These are phyloP conservation scores for Fragosphaeria purpurea DNA, from an alignment of 2,329 filamentous ascomycete species.

Conservation along the genomic window DNA sequence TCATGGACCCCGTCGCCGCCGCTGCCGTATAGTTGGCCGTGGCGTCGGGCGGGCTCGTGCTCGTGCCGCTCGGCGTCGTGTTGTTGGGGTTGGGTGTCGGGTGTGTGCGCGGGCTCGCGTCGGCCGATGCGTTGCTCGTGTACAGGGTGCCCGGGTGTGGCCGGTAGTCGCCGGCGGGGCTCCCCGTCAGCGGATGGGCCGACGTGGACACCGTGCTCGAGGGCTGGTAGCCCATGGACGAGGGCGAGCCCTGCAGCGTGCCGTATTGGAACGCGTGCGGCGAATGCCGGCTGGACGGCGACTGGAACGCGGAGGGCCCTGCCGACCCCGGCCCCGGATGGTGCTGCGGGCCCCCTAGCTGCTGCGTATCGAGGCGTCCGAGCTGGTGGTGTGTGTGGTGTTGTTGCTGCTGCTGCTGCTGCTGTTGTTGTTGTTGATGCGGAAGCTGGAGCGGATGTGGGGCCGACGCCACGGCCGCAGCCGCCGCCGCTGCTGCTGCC, in stretches of 20 bases:
- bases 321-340: conserved; percentile 1
- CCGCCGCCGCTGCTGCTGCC: not conserved
- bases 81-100: conserved; percentile 11
- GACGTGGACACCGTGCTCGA: conserved; percentile 8
- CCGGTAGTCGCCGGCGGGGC: conserved; percentile 9
- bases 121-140: conserved; percentile 6
- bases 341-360: not conserved
- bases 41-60: conserved; percentile 9
- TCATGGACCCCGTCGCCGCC: not conserved
- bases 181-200: conserved; percentile 4
- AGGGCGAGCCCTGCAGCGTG: conserved; percentile 8
- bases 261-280: conserved; percentile 10
- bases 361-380: conserved; percentile 10
- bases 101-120: conserved; percentile 11
- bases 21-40: conserved; percentile 10
- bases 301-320: conserved; percentile 7
- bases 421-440: conserved; percentile 2
- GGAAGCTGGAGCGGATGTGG: conserved; percentile 6
- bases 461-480: conserved; percentile 1
- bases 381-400: conserved; percentile 4
- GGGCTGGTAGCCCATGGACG: conserved; percentile 10
- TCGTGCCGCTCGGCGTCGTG: conserved; percentile 7
- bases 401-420: not conserved
- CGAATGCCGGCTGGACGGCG: conserved; percentile 9
- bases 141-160: conserved; percentile 8